Evolutionary conservation across 306 rosid genomes (phyloP).

Genomic region (Spatholobus suberectus): DNA sequence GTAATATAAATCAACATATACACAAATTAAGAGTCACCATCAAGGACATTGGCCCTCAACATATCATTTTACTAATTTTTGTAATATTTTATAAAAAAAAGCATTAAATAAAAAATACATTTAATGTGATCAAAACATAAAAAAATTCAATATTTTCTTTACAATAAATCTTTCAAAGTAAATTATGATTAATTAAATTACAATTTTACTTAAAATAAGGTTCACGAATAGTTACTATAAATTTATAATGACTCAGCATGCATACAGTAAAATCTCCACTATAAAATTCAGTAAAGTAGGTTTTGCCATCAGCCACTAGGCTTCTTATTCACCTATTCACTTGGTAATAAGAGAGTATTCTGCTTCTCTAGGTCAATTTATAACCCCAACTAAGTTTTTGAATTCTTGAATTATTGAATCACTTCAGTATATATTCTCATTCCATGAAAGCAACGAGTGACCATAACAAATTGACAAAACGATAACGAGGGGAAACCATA

Average conservation of each 20-base stretch:
- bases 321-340: neutral
- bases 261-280: neutral
- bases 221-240: neutral
- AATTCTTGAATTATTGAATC: constrained; percentile 1
- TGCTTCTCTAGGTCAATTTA: neutral
- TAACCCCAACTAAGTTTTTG: neutral
- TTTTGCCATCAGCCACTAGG: neutral
- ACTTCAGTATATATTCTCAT: neutral
- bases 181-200: neutral
- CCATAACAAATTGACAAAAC: neutral
- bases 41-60: neutral
- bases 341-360: neutral
- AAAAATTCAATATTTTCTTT: neutral
- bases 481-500: neutral
- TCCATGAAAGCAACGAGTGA: constrained; percentile 13
- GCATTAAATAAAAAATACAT: neutral
- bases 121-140: neutral
- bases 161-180: neutral
- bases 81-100: neutral
- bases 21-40: neutral
- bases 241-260: neutral
- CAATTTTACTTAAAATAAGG: neutral
- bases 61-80: neutral
- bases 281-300: neutral
- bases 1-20: neutral